These are phyloP conservation scores for Aspergillus arachidicola DNA, from an alignment of 2,329 filamentous ascomycete species.

Conservation along the genomic window DNA sequence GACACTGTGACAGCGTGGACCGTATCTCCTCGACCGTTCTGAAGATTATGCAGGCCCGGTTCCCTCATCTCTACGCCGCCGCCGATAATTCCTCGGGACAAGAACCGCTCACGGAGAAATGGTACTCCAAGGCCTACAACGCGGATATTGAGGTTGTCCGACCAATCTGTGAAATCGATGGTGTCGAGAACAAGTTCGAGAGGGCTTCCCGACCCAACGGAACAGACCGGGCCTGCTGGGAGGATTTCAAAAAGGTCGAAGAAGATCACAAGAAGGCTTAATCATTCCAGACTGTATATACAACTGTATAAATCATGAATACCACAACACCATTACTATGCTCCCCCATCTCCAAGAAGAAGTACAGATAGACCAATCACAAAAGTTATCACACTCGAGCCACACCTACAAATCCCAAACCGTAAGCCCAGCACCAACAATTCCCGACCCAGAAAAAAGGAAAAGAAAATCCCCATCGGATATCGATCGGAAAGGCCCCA, in stretches of 20 bases:
- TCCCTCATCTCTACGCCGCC: constrained; percentile 57
- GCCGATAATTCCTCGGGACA: constrained; percentile 28
- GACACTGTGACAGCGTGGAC: constrained; percentile 66
- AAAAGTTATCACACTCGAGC: neutral
- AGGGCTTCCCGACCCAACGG: constrained; percentile 56
- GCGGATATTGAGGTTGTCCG: constrained; percentile 52
- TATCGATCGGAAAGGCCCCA: constrained; percentile 15
- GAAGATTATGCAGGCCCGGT: constrained; percentile 55
- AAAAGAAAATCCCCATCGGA: constrained; percentile 7
- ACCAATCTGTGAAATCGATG: constrained; percentile 50
- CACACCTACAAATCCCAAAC: neutral
- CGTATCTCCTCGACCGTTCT: constrained; percentile 64
- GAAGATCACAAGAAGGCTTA: constrained; percentile 30
- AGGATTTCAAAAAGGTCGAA: constrained; percentile 32
- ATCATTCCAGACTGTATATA: neutral
- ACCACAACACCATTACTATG: neutral
- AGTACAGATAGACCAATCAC: neutral
- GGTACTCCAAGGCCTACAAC: constrained; percentile 49
- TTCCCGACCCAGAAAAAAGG: neutral
- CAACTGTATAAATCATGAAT: neutral
- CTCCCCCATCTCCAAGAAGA: neutral
- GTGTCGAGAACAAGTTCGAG: constrained; percentile 52
- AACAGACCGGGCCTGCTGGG: constrained; percentile 53
- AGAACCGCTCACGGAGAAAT: constrained; percentile 52
- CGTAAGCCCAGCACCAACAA: neutral